Base-by-base conservation (phyloP, 805 yeast species). In the Hanseniaspora clermontiae region DNA sequence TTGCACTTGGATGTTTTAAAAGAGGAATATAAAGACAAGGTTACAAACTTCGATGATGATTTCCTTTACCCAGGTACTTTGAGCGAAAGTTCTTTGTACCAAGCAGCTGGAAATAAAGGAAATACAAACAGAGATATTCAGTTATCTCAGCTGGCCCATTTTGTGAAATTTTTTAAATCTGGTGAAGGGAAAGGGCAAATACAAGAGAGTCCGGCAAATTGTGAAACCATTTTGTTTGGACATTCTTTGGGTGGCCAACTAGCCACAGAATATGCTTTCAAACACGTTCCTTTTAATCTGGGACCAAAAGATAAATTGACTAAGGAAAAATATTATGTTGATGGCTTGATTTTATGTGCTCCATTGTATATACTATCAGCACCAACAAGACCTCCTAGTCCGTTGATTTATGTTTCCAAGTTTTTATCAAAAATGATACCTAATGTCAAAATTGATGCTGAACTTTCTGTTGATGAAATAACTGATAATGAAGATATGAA, bases 161-260 rank as follows among this genome's bases (percentile, higher is more conserved):
- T 85, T 66, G 67, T 82, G 55, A 70, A 77, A 57, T 64, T 64
- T 48, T 75, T 75, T 52, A 71, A 32, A 59, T 68, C 52, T 66
- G 31, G 59, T 57, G 40, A 60, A 34, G 62, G 65, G 59, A 19
- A n/a, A 14, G 50, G 57, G 1, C 51, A 60, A 42, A 62, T 24
- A 50, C 59, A 31, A 65, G 65, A 36, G 61, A 52, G 56, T 15
- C 27, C 64, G 20, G 58, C 59, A 17, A 55, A 61, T 1, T 66
- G 66, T 6, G 65, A 65, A 39, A 61, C 84, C 36, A 75, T 72
- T 61, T 63, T 86, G 48, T 71, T 77, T 63, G 89, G 91, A 1
- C 87, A 82, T 61, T 84, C 89, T 10, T 84, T 86, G 90, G 95
- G 95, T 51, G 91, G 91, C 20, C 51, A 53, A 24, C 15, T 53